Evolutionary conservation across 768 basidiomycete species (phyloP).

Genomic region (Rhizopogon sp.): DNA sequence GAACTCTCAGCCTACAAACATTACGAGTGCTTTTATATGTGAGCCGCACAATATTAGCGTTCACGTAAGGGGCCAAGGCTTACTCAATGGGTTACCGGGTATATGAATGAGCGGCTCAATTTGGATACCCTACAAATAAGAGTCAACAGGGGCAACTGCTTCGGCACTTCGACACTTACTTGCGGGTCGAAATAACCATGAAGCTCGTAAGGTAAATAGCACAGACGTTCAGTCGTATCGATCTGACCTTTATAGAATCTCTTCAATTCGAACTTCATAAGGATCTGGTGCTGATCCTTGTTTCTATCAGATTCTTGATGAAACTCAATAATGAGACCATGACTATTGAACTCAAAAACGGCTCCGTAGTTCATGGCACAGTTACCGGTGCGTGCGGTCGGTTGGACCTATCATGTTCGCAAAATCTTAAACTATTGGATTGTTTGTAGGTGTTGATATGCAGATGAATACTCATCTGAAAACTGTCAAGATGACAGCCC

Average conservation of each 20-base stretch:
- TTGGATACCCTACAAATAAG: conserved; percentile 7
- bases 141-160: background rate
- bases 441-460: conserved; percentile 84
- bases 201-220: conserved; percentile 73
- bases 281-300: conserved; percentile 15
- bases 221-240: conserved; percentile 2
- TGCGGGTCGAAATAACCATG: conserved; percentile 37
- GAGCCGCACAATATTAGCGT: background rate
- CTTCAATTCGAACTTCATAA: conserved; percentile 4
- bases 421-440: conserved; percentile 3
- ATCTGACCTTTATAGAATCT: conserved; percentile 1
- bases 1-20: background rate
- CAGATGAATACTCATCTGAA: conserved; percentile 99
- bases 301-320: conserved; percentile 82
- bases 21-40: conserved; percentile 10
- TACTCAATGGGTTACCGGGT: too few species aligned
- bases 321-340: conserved; percentile 99
- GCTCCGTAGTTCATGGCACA: conserved; percentile 90
- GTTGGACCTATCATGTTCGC: background rate
- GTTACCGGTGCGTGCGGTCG: conserved; percentile 72
- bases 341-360: conserved; percentile 97
- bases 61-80: background rate
- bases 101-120: background rate
- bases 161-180: background rate
- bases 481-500: conserved; percentile 93